Percentiles rank a stretch among this genome's conserved stretches.
These are phyloP conservation scores for Penicillium goetzii DNA, from an alignment of 495 filamentous ascomycete species.

Conservation along the genomic window DNA sequence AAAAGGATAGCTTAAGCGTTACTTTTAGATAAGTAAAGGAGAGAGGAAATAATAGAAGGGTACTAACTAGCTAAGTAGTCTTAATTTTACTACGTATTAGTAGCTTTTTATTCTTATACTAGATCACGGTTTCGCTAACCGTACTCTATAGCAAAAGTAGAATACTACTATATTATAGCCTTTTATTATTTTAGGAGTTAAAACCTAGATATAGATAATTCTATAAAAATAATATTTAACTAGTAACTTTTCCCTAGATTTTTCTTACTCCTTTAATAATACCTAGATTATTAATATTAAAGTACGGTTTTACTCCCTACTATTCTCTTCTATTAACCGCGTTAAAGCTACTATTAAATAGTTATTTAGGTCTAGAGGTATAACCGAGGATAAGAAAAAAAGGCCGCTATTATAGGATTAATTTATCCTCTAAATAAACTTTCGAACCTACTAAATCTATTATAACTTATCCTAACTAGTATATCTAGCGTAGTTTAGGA, in stretches of 20 bases:
- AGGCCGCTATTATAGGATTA: too few species aligned
- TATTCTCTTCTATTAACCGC: background rate
- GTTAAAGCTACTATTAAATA: slow-evolving; percentile 2
- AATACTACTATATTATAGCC: too few species aligned
- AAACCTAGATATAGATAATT: slow-evolving; percentile 2
- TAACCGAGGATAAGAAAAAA: slow-evolving; percentile 1
- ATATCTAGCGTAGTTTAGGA: too few species aligned
- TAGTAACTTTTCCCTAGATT: slow-evolving; percentile 1
- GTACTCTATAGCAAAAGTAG: background rate
- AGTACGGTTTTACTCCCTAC: background rate
- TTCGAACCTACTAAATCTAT: too few species aligned
- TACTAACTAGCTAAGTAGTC: slow-evolving; percentile 1
- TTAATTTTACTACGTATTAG: background rate
- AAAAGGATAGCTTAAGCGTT: background rate
- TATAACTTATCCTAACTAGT: too few species aligned
- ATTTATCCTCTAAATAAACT: too few species aligned
- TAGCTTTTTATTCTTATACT: slow-evolving; percentile 1
- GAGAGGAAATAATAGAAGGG: slow-evolving; percentile 1
- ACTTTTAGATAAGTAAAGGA: background rate
- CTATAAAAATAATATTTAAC: slow-evolving; percentile 8
- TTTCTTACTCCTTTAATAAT: background rate
- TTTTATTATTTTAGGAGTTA: background rate
- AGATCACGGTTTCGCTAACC: slow-evolving; percentile 3
- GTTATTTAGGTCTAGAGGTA: background rate
- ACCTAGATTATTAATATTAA: slow-evolving; percentile 9